Percentiles rank a stretch among this genome's conserved stretches.
Conservation (phyloP, 805 yeast genomes). For the Metschnikowia kunwiensis region DNA sequence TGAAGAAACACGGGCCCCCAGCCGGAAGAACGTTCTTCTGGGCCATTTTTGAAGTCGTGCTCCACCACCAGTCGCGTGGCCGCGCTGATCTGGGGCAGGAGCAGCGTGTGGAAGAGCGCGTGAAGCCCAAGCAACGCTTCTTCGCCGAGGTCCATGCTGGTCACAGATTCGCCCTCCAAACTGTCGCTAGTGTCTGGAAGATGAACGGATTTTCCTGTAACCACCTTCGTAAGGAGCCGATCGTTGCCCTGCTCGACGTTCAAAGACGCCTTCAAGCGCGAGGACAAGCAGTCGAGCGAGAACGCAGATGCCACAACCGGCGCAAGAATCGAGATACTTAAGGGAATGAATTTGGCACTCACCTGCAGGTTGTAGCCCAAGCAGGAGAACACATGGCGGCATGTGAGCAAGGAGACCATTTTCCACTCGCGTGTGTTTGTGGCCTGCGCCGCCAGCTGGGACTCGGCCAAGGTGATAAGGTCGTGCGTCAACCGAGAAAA, state of each 20-base stretch:
- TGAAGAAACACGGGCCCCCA: constrained; percentile 63
- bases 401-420: constrained; percentile 38
- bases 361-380: constrained; percentile 32
- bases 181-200: constrained; percentile 13
- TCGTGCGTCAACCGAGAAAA: constrained; percentile 31
- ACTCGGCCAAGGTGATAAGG: constrained; percentile 17
- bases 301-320: constrained; percentile 28
- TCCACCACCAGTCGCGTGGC: constrained; percentile 53
- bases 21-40: constrained; percentile 22
- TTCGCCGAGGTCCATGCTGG: constrained; percentile 40
- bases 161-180: constrained; percentile 35
- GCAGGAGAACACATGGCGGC: constrained; percentile 38
- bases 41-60: constrained; percentile 24
- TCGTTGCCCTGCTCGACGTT: constrained; percentile 32
- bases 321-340: constrained; percentile 39
- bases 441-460: constrained; percentile 12
- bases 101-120: constrained; percentile 60
- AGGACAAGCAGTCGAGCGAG: constrained; percentile 20
- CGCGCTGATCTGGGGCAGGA: constrained; percentile 55
- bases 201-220: constrained; percentile 22
- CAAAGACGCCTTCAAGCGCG: constrained; percentile 25
- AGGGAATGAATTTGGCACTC: constrained; percentile 27
- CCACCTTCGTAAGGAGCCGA: constrained; percentile 25
- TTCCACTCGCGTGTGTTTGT: constrained; percentile 47
- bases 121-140: constrained; percentile 51